These are phyloP conservation scores for Diospyros lotus DNA, from an alignment of 148 eudicot genomes.

Conservation along the genomic window DNA sequence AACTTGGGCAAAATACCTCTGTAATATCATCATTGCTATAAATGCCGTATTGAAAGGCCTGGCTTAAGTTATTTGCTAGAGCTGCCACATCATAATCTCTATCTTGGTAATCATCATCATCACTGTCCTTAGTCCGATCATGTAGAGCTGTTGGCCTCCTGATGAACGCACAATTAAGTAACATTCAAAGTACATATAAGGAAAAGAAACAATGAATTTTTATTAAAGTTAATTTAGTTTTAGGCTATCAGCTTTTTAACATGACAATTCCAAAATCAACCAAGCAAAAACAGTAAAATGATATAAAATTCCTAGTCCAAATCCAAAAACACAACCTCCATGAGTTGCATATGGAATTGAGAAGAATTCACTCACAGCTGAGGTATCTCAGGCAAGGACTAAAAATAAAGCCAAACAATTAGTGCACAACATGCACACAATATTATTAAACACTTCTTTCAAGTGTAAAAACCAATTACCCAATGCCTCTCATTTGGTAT, in stretches of 20 bases:
- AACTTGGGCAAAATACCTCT: conserved; percentile 49
- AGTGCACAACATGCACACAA: background rate
- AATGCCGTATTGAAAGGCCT: conserved; percentile 83
- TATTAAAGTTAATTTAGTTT: no score
- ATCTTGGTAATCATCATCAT: conserved; percentile 96
- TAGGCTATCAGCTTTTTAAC: no score
- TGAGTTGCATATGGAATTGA: background rate
- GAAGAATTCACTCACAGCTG: background rate
- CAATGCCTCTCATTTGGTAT: background rate
- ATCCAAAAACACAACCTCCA: conserved; percentile 1
- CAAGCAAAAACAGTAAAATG: no score
- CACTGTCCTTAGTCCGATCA: conserved; percentile 80
- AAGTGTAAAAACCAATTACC: no score
- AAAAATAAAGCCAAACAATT: background rate
- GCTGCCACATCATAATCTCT: conserved; percentile 98
- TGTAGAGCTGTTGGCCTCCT: conserved; percentile 92
- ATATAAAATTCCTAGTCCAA: background rate
- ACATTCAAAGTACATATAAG: background rate
- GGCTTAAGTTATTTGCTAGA: conserved; percentile 86
- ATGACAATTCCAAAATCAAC: no score
- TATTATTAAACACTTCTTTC: no score
- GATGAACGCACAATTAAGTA: conserved; percentile 16
- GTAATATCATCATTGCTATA: conserved; percentile 66
- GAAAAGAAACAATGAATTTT: no score
- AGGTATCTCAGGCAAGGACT: background rate